Evolutionary conservation across 441 rosid species (phyloP), one percentile per base, ranked within the genome.

Genomic region (Populus trichocarpa): DNA sequence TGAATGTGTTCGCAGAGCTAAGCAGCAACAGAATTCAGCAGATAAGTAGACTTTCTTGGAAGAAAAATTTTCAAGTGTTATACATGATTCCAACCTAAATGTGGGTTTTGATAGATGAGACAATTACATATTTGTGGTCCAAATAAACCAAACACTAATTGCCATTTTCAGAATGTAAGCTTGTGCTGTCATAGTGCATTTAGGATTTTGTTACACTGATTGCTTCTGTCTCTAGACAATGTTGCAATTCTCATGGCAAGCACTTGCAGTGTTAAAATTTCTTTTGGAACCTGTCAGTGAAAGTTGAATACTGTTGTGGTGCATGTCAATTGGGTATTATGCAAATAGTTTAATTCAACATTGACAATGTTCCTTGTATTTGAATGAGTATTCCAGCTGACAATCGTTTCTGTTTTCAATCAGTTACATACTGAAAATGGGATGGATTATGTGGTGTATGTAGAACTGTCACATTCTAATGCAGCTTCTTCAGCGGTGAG

Each of bases 1-100:
- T 14, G 90, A 96, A 46, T 96, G 99, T 38, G 92, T 93, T 68
- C 91, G 89, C 82, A 81, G 86, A 81, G 90, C 71, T 20, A 87
- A 87, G 84, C 93, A 90, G 84, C 89, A 84, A 76, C 87, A 77
- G 75, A 81, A 78, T 69, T 77, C 85, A 18, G 78, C 79, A 0
- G 83, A 68, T 69, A 84, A 87, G 79, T 88, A 86, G 86, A 67
- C 46, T n/a, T 74, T 68, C 64, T 23, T 32, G 76, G 42, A 22
- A 40, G 11, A 57, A 18, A 53, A 72, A 13, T 28, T 71, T 72
- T 81, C 79, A 16, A 64, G 76, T 70, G 28, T 50, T 73, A 80
- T 71, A 71, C 81, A 77, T 53, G 79, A 75, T 75, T 72, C 70
- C 79, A 75, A 78, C 76, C 81, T 77, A 74, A 67, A 80, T 61